Conservation (phyloP, 2,329 filamentous ascomycete genomes). For the Gaeumannomyces sp. region DNA sequence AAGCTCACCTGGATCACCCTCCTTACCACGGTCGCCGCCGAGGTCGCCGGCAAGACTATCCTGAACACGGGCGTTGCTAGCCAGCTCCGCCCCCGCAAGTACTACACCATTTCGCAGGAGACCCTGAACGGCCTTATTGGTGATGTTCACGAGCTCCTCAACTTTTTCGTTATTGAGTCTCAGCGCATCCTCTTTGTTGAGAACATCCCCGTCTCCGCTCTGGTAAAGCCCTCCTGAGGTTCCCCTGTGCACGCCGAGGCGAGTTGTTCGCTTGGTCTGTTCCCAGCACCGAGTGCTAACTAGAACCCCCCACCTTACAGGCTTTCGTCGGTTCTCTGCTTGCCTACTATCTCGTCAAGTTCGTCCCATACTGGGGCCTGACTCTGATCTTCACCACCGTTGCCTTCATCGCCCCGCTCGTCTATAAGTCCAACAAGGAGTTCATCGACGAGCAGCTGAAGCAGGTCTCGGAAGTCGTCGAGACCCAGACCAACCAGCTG, state of each 20-base stretch:
- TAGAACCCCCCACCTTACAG: constrained; percentile 27
- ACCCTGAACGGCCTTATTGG: constrained; percentile 55
- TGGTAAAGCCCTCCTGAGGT: constrained; percentile 38
- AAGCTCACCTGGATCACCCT: constrained; percentile 60
- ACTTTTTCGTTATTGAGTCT: constrained; percentile 66
- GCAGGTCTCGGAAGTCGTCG: constrained; percentile 50
- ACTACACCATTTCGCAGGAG: constrained; percentile 60
- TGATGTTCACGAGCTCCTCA: constrained; percentile 61
- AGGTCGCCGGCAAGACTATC: constrained; percentile 54
- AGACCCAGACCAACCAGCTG: constrained; percentile 57
- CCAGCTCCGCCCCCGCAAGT: constrained; percentile 60
- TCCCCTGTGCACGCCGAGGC: background rate
- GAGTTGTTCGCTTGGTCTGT: background rate
- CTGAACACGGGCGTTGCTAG: constrained; percentile 57
- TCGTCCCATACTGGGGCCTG: constrained; percentile 65
- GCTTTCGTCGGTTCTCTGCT: constrained; percentile 55
- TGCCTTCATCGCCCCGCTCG: constrained; percentile 54
- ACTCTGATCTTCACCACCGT: constrained; percentile 53
- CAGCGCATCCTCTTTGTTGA: constrained; percentile 64
- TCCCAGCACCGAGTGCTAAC: background rate
- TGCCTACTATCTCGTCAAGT: constrained; percentile 63
- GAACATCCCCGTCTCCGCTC: constrained; percentile 54
- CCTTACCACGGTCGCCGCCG: constrained; percentile 53
- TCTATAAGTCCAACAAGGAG: constrained; percentile 64
- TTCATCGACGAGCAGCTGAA: constrained; percentile 59